phyloP scores from a whole-genome alignment of 1,284 basidiomycete genomes.

The Termitomyces sp. region DNA sequence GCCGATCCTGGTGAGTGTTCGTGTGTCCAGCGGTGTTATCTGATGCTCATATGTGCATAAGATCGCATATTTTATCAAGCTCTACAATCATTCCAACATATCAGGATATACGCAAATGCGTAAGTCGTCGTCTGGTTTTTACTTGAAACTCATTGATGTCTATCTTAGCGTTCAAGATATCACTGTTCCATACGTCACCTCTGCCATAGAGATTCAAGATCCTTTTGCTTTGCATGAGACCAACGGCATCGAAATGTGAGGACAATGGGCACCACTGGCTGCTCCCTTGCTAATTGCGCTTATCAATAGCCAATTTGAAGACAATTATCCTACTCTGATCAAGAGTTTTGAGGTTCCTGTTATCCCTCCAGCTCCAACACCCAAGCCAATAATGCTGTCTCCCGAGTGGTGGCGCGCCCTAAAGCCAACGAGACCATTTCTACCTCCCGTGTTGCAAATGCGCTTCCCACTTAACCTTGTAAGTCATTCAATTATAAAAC shows the following conservation, averaged over 20 bases:
- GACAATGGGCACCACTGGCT: no score
- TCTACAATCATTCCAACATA: conserved; percentile 60
- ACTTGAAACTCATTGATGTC: neutral
- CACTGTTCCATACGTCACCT: conserved; percentile 81
- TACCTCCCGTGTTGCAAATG: conserved; percentile 64
- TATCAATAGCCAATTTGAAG: conserved; percentile 43
- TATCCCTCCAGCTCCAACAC: conserved; percentile 31
- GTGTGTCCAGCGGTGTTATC: neutral
- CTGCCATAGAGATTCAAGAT: conserved; percentile 68
- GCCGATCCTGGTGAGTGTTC: conserved; percentile 67
- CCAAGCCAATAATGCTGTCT: conserved; percentile 36
- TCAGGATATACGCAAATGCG: conserved; percentile 85
- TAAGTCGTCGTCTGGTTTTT: conserved; percentile 28
- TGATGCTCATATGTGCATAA: conserved; percentile 21
- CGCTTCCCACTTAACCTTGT: conserved; percentile 74
- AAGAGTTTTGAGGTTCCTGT: conserved; percentile 41
- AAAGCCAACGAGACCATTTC: conserved; percentile 32
- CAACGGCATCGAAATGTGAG: conserved; percentile 63
- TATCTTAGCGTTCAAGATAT: conserved; percentile 56
- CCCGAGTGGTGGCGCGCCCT: conserved; percentile 40
- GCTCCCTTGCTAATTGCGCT: neutral
- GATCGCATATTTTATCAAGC: conserved; percentile 78
- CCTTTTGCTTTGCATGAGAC: conserved; percentile 56
- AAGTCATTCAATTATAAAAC: conserved; percentile 26
- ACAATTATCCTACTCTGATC: conserved; percentile 52